These are phyloP conservation scores for Cyclanthera cordifolia DNA, from an alignment of 306 rosid genomes.

Conservation along the genomic window DNA sequence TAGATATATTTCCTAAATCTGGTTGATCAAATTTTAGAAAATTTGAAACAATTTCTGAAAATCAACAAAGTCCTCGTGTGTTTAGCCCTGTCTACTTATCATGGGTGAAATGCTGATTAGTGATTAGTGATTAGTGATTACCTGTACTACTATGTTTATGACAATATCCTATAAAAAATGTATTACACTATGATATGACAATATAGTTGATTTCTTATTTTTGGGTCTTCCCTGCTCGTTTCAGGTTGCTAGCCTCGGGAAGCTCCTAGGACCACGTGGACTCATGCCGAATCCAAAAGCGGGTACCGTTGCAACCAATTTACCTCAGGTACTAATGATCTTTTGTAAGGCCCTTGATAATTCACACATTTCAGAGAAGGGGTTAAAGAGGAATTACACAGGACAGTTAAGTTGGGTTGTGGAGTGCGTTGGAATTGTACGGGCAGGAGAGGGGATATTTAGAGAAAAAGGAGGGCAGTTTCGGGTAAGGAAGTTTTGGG, in stretches of 20 bases:
- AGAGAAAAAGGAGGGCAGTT: too few species aligned
- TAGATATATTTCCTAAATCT: background rate
- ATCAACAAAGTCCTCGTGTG: background rate
- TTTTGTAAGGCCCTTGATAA: too few species aligned
- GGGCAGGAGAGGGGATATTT: too few species aligned
- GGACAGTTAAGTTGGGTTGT: too few species aligned
- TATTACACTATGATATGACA: too few species aligned
- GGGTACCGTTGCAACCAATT: conserved; percentile 85
- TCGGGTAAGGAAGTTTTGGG: too few species aligned
- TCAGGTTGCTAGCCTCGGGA: conserved; percentile 94
- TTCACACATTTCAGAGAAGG: too few species aligned
- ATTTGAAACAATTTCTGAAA: background rate
- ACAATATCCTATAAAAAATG: too few species aligned
- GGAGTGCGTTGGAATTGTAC: too few species aligned
- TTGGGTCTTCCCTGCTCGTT: conserved; percentile 14
- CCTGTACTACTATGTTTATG: background rate
- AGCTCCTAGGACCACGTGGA: conserved; percentile 96
- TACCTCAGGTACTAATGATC: conserved; percentile 53
- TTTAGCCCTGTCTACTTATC: background rate
- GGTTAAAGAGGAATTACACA: too few species aligned
- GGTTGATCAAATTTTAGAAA: background rate
- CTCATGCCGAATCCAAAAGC: conserved; percentile 99
- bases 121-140: background rate
- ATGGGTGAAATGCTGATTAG: background rate
- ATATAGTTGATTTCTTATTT: conserved; percentile 14